phyloP scores from a whole-genome alignment of 345 rosid genomes.

The Turnera subulata region DNA sequence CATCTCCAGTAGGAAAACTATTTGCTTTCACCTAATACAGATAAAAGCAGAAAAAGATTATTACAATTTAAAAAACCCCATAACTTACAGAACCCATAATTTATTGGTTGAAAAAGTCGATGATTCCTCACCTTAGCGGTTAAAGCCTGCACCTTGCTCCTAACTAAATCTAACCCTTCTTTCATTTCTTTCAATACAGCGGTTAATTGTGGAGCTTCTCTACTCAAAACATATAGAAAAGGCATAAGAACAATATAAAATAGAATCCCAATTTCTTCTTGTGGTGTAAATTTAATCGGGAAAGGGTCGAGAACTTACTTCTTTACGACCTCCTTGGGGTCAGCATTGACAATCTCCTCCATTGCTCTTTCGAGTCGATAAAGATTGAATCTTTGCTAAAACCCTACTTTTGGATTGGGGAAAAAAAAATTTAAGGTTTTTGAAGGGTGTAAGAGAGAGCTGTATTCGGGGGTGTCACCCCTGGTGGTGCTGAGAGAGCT shows the following conservation, averaged over 20 bases:
- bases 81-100: background rate
- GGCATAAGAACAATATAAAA: background rate
- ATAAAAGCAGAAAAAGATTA: background rate
- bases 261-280: background rate
- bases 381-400: too few species aligned
- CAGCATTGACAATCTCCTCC: background rate
- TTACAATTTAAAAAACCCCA: background rate
- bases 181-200: constrained; percentile 67
- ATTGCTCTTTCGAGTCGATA: background rate
- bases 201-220: constrained; percentile 67
- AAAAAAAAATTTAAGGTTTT: too few species aligned
- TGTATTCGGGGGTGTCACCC: too few species aligned
- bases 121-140: constrained; percentile 54
- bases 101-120: too few species aligned
- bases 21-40: constrained; percentile 61
- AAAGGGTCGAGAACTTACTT: constrained; percentile 5
- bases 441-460: too few species aligned
- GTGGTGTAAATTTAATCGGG: background rate
- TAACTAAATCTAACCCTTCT: constrained; percentile 68
- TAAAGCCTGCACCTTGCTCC: constrained; percentile 62
- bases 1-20: constrained; percentile 65
- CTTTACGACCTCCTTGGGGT: background rate
- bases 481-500: too few species aligned
- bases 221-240: constrained; percentile 14
- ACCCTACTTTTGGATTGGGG: too few species aligned